phyloP scores from a whole-genome alignment of 1,139 yeast species.

The Pichia terricola region DNA sequence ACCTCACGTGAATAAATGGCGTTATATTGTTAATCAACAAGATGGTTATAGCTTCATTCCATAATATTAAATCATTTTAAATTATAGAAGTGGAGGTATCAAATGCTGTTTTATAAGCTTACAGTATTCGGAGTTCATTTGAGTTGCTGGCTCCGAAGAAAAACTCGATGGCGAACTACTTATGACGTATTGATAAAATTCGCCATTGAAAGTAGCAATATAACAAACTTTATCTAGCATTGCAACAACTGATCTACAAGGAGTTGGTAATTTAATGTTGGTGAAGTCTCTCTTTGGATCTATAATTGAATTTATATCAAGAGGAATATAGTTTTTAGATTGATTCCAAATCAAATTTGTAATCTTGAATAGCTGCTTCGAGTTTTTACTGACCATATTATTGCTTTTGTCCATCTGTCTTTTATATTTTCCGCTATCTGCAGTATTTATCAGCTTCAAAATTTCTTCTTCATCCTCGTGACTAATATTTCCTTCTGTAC shows the following conservation, averaged over 20 bases:
- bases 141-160: too few species aligned
- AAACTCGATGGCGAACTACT: too few species aligned
- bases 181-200: conserved; percentile 2
- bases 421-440: too few species aligned
- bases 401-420: not conserved
- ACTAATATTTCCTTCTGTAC: too few species aligned
- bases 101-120: not conserved
- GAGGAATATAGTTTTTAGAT: conserved; percentile 24
- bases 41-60: too few species aligned
- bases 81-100: not conserved
- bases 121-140: not conserved
- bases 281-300: conserved; percentile 35
- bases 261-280: conserved; percentile 21
- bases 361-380: not conserved
- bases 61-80: too few species aligned
- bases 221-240: conserved; percentile 17
- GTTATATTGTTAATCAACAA: too few species aligned
- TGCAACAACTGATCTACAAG: conserved; percentile 16
- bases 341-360: conserved; percentile 12
- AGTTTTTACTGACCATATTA: not conserved
- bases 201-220: conserved; percentile 17
- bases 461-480: too few species aligned
- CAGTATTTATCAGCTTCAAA: too few species aligned
- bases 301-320: conserved; percentile 24
- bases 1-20: too few species aligned